These are phyloP conservation scores for Zhuliangozyma blackwelliae DNA, from an alignment of 1,139 yeast genomes.

Conservation along the genomic window DNA sequence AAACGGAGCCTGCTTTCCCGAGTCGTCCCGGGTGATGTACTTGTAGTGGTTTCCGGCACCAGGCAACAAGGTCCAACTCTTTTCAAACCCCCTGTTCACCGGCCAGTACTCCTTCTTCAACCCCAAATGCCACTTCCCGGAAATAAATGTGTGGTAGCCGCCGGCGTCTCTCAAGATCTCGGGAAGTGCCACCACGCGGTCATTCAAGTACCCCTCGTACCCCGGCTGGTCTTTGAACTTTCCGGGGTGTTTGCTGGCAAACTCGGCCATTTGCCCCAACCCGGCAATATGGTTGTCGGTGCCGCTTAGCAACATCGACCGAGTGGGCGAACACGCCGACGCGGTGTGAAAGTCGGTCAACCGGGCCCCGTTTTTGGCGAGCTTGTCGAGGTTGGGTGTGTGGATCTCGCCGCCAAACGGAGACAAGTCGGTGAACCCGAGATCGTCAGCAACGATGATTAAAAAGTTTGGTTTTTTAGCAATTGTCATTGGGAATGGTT, in stretches of 20 bases:
- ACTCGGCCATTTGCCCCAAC: conserved; percentile 57
- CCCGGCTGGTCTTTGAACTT: conserved; percentile 46
- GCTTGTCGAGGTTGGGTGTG: conserved; percentile 47
- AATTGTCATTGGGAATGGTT: too few relatives aligned
- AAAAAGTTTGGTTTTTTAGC: conserved; percentile 39
- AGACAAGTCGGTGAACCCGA: conserved; percentile 56
- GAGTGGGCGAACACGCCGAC: conserved; percentile 61
- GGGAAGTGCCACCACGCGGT: conserved; percentile 49
- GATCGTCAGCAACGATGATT: conserved; percentile 58
- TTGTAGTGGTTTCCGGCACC: conserved; percentile 60
- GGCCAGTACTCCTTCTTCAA: conserved; percentile 49
- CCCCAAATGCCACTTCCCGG: conserved; percentile 63
- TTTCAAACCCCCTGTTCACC: conserved; percentile 46
- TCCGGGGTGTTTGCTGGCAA: conserved; percentile 32
- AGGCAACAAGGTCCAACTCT: conserved; percentile 47
- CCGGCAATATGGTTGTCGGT: conserved; percentile 63
- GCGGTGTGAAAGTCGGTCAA: conserved; percentile 62
- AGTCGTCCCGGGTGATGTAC: conserved; percentile 35
- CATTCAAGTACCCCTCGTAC: conserved; percentile 54
- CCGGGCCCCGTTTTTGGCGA: conserved; percentile 42
- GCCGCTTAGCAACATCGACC: conserved; percentile 59
- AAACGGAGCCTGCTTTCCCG: conserved; percentile 21
- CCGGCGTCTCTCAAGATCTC: conserved; percentile 49
- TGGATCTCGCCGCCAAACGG: conserved; percentile 58
- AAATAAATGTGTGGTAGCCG: conserved; percentile 36